These are phyloP conservation scores for Daldinia loculata DNA, from an alignment of 495 filamentous ascomycete genomes.

Conservation along the genomic window DNA sequence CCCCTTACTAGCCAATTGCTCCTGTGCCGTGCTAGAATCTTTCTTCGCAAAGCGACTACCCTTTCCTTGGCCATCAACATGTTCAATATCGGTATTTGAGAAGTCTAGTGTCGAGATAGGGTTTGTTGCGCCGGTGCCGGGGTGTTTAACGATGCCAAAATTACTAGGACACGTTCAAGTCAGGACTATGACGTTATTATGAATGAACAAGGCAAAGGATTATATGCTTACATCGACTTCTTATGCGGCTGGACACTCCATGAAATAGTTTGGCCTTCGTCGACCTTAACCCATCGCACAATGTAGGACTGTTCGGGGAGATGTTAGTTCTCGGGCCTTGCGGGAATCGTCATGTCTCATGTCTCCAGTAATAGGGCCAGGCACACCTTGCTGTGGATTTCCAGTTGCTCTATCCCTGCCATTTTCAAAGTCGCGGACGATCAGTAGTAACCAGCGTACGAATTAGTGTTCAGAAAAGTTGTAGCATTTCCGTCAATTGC, in stretches of 20 bases:
- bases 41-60: constrained; percentile 52
- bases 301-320: constrained; percentile 79
- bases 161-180: constrained; percentile 61
- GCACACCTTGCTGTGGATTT: constrained; percentile 92
- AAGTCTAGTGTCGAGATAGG: constrained; percentile 43
- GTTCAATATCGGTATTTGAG: constrained; percentile 53
- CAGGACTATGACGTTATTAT: constrained; percentile 15
- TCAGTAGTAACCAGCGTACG: constrained; percentile 8
- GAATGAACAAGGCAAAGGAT: not conserved
- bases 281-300: constrained; percentile 94
- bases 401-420: constrained; percentile 96
- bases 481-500: constrained; percentile 22
- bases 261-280: constrained; percentile 88
- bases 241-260: constrained; percentile 98
- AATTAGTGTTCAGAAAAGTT: not conserved
- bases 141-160: constrained; percentile 97
- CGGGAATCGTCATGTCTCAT: not conserved
- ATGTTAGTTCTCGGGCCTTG: constrained; percentile 15
- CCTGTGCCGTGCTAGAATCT: constrained; percentile 71
- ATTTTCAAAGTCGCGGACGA: constrained; percentile 55
- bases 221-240: constrained; percentile 76
- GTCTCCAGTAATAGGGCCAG: constrained; percentile 32
- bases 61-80: constrained; percentile 50
- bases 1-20: constrained; percentile 84
- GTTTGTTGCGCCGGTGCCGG: constrained; percentile 70